Conservation (phyloP, 192 early-diverging fungal genomes). For the Gaertneriomyces sp. region DNA sequence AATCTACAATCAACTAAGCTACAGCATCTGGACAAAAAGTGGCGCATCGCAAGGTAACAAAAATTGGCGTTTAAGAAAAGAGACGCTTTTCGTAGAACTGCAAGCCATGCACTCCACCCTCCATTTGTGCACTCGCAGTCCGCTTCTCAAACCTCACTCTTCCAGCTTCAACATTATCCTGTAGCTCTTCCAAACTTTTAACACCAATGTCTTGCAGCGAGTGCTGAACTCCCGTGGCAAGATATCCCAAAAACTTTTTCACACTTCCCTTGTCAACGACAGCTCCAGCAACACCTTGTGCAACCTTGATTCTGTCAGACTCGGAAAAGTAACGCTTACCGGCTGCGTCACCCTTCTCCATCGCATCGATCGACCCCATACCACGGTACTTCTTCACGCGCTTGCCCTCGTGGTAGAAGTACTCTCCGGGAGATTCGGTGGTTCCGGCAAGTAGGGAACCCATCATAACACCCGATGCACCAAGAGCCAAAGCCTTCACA, state of each 20-base stretch:
- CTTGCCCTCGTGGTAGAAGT: constrained; percentile 97
- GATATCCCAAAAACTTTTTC: constrained; percentile 88
- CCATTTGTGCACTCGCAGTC: constrained; percentile 89
- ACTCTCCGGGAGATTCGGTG: constrained; percentile 92
- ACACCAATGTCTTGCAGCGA: constrained; percentile 96
- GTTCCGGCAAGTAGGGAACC: constrained; percentile 94
- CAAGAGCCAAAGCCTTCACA: constrained; percentile 90
- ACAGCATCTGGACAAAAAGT: no score
- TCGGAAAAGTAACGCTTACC: constrained; percentile 94
- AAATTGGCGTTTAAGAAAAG: constrained; percentile 14
- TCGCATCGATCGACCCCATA: constrained; percentile 98
- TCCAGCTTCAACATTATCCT: constrained; percentile 64
- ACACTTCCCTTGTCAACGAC: constrained; percentile 98
- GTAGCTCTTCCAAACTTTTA: constrained; percentile 61
- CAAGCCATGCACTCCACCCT: constrained; percentile 94
- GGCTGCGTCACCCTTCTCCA: constrained; percentile 72
- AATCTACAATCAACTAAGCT: no score
- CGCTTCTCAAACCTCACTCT: constrained; percentile 90
- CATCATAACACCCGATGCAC: constrained; percentile 99
- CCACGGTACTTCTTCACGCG: constrained; percentile 98
- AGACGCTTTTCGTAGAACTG: constrained; percentile 70
- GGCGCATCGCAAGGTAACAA: no score
- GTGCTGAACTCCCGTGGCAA: constrained; percentile 93
- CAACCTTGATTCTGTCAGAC: constrained; percentile 96
- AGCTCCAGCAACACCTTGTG: constrained; percentile 94